These are phyloP conservation scores for Acacia confusa DNA, from an alignment of 306 rosid species.

Conservation along the genomic window DNA sequence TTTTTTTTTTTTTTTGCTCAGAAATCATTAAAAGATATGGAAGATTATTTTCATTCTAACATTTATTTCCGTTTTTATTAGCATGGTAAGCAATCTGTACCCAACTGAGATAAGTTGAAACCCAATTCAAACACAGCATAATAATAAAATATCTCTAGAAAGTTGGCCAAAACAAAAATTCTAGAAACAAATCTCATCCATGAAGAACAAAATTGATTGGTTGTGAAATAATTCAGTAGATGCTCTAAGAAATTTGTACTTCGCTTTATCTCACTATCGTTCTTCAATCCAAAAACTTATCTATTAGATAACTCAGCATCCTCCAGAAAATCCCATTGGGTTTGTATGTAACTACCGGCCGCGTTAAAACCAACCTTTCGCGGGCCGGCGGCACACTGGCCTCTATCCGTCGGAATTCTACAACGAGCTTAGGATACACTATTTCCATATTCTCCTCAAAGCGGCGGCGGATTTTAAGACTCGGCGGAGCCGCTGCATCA, in stretches of 20 bases:
- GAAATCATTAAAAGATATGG: too few species aligned
- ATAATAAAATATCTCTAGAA: too few species aligned
- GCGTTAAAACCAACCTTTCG: background rate
- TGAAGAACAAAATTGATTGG: too few species aligned
- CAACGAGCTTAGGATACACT: conserved; percentile 28
- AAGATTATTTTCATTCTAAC: too few species aligned
- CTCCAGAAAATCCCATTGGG: background rate
- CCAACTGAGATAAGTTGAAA: background rate
- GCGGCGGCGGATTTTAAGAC: background rate
- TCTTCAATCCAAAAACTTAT: background rate
- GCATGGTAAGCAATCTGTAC: too few species aligned
- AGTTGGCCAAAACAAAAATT: too few species aligned
- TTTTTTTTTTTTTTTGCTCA: too few species aligned
- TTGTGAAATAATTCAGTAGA: too few species aligned
- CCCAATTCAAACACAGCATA: background rate
- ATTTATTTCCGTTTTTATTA: too few species aligned
- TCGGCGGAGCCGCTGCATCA: background rate
- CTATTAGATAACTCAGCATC: background rate
- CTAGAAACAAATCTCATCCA: too few species aligned
- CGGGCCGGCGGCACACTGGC: conserved; percentile 25
- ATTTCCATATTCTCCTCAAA: conserved; percentile 9
- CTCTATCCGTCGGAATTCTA: conserved; percentile 19
- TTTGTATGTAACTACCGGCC: background rate
- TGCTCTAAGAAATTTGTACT: background rate
- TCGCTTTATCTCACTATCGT: background rate